Conservation (phyloP, 805 yeast genomes). For the Allodekkera sacchari region DNA sequence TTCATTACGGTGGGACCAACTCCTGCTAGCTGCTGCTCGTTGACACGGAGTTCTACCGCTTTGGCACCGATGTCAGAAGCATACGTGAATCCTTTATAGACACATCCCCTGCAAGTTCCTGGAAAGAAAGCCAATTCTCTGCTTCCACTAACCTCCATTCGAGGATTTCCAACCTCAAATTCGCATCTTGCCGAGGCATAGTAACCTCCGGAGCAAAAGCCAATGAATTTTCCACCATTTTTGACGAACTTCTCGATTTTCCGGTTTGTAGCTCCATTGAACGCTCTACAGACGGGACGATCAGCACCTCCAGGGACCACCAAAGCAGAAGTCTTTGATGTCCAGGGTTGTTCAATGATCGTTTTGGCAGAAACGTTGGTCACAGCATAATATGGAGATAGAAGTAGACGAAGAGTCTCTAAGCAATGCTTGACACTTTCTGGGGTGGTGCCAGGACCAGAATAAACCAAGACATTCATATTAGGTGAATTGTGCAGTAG, state of each 20-base stretch:
- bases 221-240: slow-evolving; percentile 75
- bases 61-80: slow-evolving; percentile 69
- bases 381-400: slow-evolving; percentile 88
- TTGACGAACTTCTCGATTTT: slow-evolving; percentile 56
- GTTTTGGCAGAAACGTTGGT: slow-evolving; percentile 55
- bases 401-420: slow-evolving; percentile 61
- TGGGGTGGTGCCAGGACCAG: slow-evolving; percentile 77
- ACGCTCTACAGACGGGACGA: slow-evolving; percentile 65
- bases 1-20: slow-evolving; percentile 21
- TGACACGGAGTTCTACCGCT: slow-evolving; percentile 41
- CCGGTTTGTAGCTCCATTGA: slow-evolving; percentile 63
- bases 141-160: slow-evolving; percentile 75
- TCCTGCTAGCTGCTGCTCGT: slow-evolving; percentile 20
- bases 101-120: slow-evolving; percentile 78
- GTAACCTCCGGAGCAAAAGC: slow-evolving; percentile 95
- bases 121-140: slow-evolving; percentile 79
- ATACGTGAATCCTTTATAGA: slow-evolving; percentile 72
- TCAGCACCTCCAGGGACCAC: slow-evolving; percentile 98
- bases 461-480: slow-evolving; percentile 72
- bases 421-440: slow-evolving; percentile 81
- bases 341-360: slow-evolving; percentile 82
- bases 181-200: slow-evolving; percentile 70
- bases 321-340: slow-evolving; percentile 61
- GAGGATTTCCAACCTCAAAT: slow-evolving; percentile 67
- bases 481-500: slow-evolving; percentile 6